Conservation (phyloP, 2,329 filamentous ascomycete species). For the Lachnellula hyalina region DNA sequence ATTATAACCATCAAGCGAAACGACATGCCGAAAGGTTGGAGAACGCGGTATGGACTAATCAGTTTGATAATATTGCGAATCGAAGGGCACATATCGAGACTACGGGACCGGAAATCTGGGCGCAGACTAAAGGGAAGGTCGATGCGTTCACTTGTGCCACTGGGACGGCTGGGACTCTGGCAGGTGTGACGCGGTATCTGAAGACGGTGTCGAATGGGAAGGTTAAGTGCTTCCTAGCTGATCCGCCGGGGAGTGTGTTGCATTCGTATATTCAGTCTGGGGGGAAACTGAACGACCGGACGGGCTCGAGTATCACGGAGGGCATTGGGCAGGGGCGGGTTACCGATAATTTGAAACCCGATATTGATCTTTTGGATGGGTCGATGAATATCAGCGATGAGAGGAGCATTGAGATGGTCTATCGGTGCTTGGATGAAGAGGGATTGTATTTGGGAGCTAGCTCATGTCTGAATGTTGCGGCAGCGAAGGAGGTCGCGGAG, state of each 20-base stretch:
- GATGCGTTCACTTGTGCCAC: constrained; percentile 96
- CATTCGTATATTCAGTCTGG: constrained; percentile 87
- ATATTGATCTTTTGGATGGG: constrained; percentile 79
- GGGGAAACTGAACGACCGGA: constrained; percentile 74
- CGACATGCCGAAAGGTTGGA: constrained; percentile 81
- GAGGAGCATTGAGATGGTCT: constrained; percentile 97
- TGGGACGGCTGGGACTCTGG: constrained; percentile 86
- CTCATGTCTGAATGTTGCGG: constrained; percentile 90
- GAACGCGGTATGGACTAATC: constrained; percentile 97
- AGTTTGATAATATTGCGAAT: constrained; percentile 97
- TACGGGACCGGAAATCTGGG: constrained; percentile 95
- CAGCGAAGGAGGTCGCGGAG: constrained; percentile 88
- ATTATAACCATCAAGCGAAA: constrained; percentile 96
- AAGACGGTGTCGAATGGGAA: constrained; percentile 74
- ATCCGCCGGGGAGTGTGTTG: constrained; percentile 88
- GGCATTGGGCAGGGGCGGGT: constrained; percentile 95
- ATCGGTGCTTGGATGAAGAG: constrained; percentile 91
- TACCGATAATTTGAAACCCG: constrained; percentile 87
- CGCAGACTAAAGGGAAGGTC: constrained; percentile 77
- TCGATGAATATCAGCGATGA: constrained; percentile 82
- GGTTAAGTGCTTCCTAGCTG: constrained; percentile 85
- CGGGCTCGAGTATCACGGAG: constrained; percentile 88
- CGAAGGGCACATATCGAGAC: constrained; percentile 92
- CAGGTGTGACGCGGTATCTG: constrained; percentile 80
- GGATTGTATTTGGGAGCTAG: constrained; percentile 92